phyloP scores from a whole-genome alignment of 2,329 filamentous ascomycete genomes.

The Penicillium sp. region DNA sequence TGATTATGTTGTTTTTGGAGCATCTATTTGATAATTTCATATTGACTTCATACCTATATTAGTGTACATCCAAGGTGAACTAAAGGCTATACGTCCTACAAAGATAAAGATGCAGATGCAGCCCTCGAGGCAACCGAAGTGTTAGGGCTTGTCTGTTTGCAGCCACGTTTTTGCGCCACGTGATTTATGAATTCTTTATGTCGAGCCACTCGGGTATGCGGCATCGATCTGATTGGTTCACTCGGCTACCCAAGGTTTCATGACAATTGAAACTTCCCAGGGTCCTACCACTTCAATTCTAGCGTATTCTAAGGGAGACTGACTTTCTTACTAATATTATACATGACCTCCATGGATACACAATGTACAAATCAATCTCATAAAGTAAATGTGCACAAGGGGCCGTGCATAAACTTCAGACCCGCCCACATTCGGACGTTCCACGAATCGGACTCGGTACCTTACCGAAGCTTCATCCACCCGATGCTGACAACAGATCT shows the following conservation, averaged over 20 bases:
- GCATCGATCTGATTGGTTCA: constrained; percentile 19
- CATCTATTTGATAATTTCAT: not conserved
- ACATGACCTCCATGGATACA: not conserved
- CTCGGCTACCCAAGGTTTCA: not conserved
- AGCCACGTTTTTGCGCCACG: constrained; percentile 12
- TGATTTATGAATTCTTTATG: constrained; percentile 14
- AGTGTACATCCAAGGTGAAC: not conserved
- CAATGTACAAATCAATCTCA: not conserved
- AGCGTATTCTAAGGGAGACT: not conserved
- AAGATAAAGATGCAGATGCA: not conserved
- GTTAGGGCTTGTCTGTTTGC: not conserved
- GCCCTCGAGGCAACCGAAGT: not conserved
- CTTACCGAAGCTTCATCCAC: constrained; percentile 1
- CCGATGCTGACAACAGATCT: not conserved
- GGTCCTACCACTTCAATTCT: not conserved
- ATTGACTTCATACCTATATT: not conserved
- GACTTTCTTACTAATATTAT: not conserved
- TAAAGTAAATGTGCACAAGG: not conserved
- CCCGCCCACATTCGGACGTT: not conserved
- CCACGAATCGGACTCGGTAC: not conserved
- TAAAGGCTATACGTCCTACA: not conserved
- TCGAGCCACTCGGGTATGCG: constrained; percentile 21
- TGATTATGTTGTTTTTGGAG: not conserved
- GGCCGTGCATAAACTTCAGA: not conserved
- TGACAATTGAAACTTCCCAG: not conserved